Base-by-base conservation (phyloP, 1,139 yeast genomes). In the Saccharomyces hybrid region DNA sequence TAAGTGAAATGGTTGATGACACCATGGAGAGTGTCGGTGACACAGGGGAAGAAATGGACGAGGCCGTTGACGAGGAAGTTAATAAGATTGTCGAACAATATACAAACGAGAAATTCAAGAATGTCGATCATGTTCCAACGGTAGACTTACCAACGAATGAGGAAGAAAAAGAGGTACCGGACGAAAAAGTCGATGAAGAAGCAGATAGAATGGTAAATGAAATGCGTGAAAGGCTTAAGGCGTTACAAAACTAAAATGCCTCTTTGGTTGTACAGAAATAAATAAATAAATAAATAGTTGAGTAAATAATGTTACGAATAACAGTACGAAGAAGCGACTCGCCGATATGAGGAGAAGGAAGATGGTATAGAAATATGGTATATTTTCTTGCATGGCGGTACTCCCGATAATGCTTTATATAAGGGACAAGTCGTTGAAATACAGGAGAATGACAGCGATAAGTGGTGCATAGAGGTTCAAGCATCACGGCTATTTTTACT, bases 1-100 rank as follows among this genome's bases (percentile, higher is more conserved):
- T 95, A 58, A 90, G 88, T 63, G 99, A 95, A 68, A 93, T 95
- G 98, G 84, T 91, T 71, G 90, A 88, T 55, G 99, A 95, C 67
- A 83, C 89, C 64, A 76, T 93, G 56, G 98, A 91, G 59, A 73
- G 79, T 54, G 76, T 84, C 47, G 82, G 78, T 52, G 89, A 84
- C 54, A 86, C 78, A 47, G 88, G 85, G 58, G 84, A 85, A 53
- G 82, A 80, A 51, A 86, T 82, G 58, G 84, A 80, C 27, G 82
- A 78, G 54, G 86, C 80, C 61, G 84, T 86, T 2, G 89, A 85
- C 61, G 88, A 83, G 46, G 95, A 88, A 66, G 79, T 84, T 16
- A 79, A 81, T 55, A 74, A 76, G 59, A 79, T 86, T 49, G 73
- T 86, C 48, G 73, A 77, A 31, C 79, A 78, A 57, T 74, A 80